phyloP scores from a whole-genome alignment of 257 asterid species.

The Nicotiana paniculata region DNA sequence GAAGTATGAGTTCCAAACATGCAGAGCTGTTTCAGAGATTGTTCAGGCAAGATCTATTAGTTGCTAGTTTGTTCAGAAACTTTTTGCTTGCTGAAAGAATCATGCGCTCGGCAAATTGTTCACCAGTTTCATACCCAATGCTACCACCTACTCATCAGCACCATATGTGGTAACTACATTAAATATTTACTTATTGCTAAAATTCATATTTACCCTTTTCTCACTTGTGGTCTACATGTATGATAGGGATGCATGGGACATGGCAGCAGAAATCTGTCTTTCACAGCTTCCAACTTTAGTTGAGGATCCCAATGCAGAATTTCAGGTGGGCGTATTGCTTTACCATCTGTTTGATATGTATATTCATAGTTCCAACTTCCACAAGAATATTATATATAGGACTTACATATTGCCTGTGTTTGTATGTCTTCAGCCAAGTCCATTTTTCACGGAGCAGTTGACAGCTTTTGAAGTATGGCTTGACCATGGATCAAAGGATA shows the following conservation, averaged over 20 bases:
- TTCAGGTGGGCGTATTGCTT: constrained; percentile 53
- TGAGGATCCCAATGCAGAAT: constrained; percentile 89
- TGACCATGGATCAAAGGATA: constrained; percentile 95
- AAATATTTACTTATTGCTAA: neutral
- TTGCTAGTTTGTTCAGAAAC: constrained; percentile 93
- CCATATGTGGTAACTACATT: constrained; percentile 80
- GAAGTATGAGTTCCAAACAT: constrained; percentile 22
- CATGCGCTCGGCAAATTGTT: constrained; percentile 98
- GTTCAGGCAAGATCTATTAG: constrained; percentile 97
- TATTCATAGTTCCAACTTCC: neutral
- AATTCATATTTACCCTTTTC: constrained; percentile 7
- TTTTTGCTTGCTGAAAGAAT: constrained; percentile 97
- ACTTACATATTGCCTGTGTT: neutral
- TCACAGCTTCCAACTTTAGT: constrained; percentile 91
- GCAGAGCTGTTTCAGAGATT: constrained; percentile 91
- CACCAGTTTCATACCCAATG: constrained; percentile 86
- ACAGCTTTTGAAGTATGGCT: constrained; percentile 99
- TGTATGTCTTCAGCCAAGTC: constrained; percentile 68
- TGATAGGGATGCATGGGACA: constrained; percentile 99
- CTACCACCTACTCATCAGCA: constrained; percentile 98
- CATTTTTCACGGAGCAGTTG: constrained; percentile 71
- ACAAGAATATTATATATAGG: neutral
- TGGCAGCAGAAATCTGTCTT: constrained; percentile 99
- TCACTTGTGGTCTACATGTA: constrained; percentile 14
- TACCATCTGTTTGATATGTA: neutral